These are phyloP conservation scores for Microdochium trichocladiopsis DNA, from an alignment of 2,329 filamentous ascomycete species.

Conservation along the genomic window DNA sequence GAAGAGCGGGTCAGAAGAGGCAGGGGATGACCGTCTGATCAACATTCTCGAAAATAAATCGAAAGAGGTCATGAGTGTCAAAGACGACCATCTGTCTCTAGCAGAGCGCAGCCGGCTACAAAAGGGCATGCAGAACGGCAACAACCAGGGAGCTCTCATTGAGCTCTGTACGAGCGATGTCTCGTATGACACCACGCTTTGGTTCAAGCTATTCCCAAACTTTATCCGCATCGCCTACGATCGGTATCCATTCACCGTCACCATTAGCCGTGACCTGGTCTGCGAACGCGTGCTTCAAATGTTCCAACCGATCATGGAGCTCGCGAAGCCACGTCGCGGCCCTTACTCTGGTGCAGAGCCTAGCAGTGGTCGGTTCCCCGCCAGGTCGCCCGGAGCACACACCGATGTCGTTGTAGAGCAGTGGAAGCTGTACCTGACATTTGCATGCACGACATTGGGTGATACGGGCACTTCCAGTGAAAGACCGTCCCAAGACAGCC, in stretches of 20 bases:
- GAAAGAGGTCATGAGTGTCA: conserved; percentile 81
- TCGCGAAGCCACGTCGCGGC: conserved; percentile 68
- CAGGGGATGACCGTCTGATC: conserved; percentile 70
- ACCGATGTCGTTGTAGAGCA: conserved; percentile 90
- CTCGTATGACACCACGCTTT: conserved; percentile 88
- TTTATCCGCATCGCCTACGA: conserved; percentile 86
- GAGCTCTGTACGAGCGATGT: conserved; percentile 94
- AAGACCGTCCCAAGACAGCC: conserved; percentile 46
- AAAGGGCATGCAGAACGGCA: conserved; percentile 78
- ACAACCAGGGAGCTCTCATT: conserved; percentile 77
- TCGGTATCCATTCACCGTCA: conserved; percentile 84
- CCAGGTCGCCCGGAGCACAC: conserved; percentile 59
- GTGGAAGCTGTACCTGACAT: conserved; percentile 96
- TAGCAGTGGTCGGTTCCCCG: conserved; percentile 41
- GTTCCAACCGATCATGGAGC: conserved; percentile 72
- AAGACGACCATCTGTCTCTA: conserved; percentile 83
- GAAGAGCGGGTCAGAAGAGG: conserved; percentile 50
- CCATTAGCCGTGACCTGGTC: conserved; percentile 82
- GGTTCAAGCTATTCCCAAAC: conserved; percentile 98
- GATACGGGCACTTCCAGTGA: conserved; percentile 66
- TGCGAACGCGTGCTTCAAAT: conserved; percentile 90
- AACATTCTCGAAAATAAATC: conserved; percentile 88
- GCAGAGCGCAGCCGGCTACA: conserved; percentile 90
- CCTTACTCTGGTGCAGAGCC: conserved; percentile 56
- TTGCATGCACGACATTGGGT: conserved; percentile 91